Conservation (phyloP, 164 flowering plant genomes). For the Tetracentron sinense region DNA sequence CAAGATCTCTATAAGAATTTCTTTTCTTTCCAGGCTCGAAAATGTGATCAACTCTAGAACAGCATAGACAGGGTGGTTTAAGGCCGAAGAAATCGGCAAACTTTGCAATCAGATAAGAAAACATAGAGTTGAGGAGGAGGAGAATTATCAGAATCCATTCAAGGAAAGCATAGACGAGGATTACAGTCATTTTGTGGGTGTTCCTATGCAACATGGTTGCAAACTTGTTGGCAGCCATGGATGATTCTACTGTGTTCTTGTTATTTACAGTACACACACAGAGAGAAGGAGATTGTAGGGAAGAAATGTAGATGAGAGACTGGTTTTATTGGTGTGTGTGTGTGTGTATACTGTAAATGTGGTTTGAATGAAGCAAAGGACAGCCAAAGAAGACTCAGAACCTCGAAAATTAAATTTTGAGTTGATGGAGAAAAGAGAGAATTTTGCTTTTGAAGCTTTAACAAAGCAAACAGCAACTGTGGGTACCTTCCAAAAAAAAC, state of each 20-base stretch:
- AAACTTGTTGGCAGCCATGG: constrained; percentile 12
- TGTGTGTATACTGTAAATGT: not conserved
- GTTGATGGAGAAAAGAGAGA: not conserved
- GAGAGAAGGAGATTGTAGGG: constrained; percentile 6
- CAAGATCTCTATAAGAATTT: constrained; percentile 5
- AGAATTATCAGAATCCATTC: constrained; percentile 23
- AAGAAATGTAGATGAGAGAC: constrained; percentile 2
- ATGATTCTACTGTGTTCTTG: not conserved
- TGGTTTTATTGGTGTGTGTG: not conserved
- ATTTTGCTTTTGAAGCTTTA: constrained; percentile 4
- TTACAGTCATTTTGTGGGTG: constrained; percentile 8
- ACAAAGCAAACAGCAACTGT: not conserved
- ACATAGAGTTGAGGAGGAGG: constrained; percentile 18
- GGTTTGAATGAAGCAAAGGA: not conserved
- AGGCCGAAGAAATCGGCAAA: constrained; percentile 18
- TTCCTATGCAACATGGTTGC: constrained; percentile 10
- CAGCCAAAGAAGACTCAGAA: constrained; percentile 4
- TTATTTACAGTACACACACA: constrained; percentile 6
- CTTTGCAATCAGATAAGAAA: constrained; percentile 13
- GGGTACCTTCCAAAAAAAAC: not conserved
- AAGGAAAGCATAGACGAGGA: constrained; percentile 10
- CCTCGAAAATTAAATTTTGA: not conserved
- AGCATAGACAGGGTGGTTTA: constrained; percentile 17
- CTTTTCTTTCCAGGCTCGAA: constrained; percentile 8
- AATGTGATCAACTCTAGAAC: constrained; percentile 17